phyloP scores from a whole-genome alignment of 164 flowering plant genomes.

The Magnolia sinica region DNA sequence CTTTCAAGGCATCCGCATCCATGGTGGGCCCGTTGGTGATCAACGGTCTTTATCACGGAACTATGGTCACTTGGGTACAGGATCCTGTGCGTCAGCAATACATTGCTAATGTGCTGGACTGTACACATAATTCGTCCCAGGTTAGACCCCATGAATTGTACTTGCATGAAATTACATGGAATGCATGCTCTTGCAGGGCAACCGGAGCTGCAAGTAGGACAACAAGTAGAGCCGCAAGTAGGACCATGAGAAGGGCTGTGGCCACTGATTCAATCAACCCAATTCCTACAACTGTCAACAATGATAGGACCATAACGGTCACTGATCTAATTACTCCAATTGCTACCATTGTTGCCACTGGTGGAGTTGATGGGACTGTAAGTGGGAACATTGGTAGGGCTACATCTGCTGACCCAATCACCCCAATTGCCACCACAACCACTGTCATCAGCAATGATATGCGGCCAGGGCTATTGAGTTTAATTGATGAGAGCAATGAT shows the following conservation, averaged over 20 bases:
- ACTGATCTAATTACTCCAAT: neutral
- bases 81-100: neutral
- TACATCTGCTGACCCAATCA: constrained; percentile 20
- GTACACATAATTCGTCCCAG: neutral
- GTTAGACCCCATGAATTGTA: neutral
- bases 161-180: neutral
- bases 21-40: too few species aligned
- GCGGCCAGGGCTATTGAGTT: constrained; percentile 13
- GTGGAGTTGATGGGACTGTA: neutral
- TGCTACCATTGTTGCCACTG: neutral
- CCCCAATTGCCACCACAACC: constrained; percentile 10
- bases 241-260: neutral
- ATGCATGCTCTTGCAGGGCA: constrained; percentile 25
- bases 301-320: neutral
- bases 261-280: constrained; percentile 29
- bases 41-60: too few species aligned
- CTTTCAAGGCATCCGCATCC: too few species aligned
- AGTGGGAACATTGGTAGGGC: neutral
- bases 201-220: constrained; percentile 16
- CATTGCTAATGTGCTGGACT: neutral
- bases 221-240: neutral
- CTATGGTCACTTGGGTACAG: neutral
- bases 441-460: constrained; percentile 11
- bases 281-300: constrained; percentile 5
- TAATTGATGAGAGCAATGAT: neutral